A percentile compares a stretch with the other conserved stretches of the same genome.
Evolutionary conservation across 2,329 filamentous ascomycete genomes (phyloP).

Genomic region (Phyllosticta citribraziliensis): DNA sequence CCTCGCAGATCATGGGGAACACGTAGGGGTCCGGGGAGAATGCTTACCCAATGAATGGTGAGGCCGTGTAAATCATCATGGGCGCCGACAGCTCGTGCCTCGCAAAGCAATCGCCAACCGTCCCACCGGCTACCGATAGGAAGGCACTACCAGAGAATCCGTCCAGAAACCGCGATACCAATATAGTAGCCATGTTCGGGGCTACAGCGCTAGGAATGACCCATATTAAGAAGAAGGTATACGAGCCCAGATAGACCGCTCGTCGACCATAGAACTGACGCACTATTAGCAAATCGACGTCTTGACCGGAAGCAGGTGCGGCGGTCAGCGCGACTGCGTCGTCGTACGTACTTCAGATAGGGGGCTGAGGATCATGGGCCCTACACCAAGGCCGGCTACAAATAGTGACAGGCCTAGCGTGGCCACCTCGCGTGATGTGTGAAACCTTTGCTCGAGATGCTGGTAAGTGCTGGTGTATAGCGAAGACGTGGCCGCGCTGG

Average conservation of each 20-base stretch:
- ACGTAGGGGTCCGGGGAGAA: background rate
- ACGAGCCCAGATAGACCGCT: slow-evolving; percentile 69
- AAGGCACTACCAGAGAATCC: slow-evolving; percentile 58
- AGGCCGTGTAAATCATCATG: slow-evolving; percentile 63
- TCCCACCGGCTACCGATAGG: slow-evolving; percentile 66
- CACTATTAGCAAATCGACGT: slow-evolving; percentile 2
- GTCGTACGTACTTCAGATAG: slow-evolving; percentile 35
- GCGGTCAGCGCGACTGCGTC: background rate
- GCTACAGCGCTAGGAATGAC: slow-evolving; percentile 73
- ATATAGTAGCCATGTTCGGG: slow-evolving; percentile 69
- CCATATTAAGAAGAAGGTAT: slow-evolving; percentile 67
- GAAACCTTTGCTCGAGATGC: slow-evolving; percentile 67
- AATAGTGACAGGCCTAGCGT: slow-evolving; percentile 75
- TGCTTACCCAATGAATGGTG: slow-evolving; percentile 40
- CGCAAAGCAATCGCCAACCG: slow-evolving; percentile 70
- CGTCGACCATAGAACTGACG: slow-evolving; percentile 67
- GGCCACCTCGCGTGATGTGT: slow-evolving; percentile 59
- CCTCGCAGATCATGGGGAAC: slow-evolving; percentile 6
- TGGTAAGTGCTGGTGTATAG: slow-evolving; percentile 77
- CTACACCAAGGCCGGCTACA: slow-evolving; percentile 60
- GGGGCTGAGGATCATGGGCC: slow-evolving; percentile 47
- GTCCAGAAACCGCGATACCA: slow-evolving; percentile 68
- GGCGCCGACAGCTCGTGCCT: slow-evolving; percentile 45
- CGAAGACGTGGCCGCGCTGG: slow-evolving; percentile 73
- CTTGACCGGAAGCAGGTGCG: background rate